A percentile compares a stretch with the other conserved stretches of the same genome.
Evolutionary conservation across 2,329 filamentous ascomycete genomes (phyloP).

Genomic region (Lachnellula subtilissima): DNA sequence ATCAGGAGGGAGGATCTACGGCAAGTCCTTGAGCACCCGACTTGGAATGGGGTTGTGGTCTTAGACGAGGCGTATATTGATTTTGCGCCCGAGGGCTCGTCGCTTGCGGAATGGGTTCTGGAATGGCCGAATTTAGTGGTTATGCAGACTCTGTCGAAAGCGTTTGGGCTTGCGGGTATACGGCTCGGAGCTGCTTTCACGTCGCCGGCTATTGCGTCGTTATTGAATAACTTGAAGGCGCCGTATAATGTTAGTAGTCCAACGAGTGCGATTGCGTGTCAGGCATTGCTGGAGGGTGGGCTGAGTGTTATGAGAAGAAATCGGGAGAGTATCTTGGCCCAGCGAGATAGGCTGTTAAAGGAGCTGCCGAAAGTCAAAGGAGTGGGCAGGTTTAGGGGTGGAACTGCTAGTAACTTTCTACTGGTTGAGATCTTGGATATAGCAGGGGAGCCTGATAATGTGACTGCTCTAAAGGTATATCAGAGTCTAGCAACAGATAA

Average conservation of each 20-base stretch:
- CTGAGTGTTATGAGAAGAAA: constrained; percentile 69
- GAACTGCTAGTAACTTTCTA: constrained; percentile 79
- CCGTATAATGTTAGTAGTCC: constrained; percentile 93
- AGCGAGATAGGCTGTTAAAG: constrained; percentile 69
- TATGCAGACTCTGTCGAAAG: constrained; percentile 98
- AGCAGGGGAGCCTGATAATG: constrained; percentile 71
- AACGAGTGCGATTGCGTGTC: constrained; percentile 73
- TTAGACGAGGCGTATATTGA: constrained; percentile 97
- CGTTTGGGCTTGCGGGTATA: constrained; percentile 92
- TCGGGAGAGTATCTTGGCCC: constrained; percentile 62
- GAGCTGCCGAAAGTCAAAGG: constrained; percentile 73
- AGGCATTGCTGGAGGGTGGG: constrained; percentile 64
- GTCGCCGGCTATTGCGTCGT: constrained; percentile 63
- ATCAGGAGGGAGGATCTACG: constrained; percentile 71
- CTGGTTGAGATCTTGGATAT: constrained; percentile 80
- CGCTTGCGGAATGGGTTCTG: constrained; percentile 83
- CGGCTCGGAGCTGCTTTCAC: constrained; percentile 83
- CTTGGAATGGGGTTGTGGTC: constrained; percentile 92
- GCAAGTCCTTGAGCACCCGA: constrained; percentile 73
- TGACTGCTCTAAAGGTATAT: constrained; percentile 73
- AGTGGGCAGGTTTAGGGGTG: constrained; percentile 76
- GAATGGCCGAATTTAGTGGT: constrained; percentile 96
- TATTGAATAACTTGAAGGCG: constrained; percentile 90
- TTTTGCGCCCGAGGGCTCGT: constrained; percentile 74
- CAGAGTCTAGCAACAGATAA: constrained; percentile 76